Evolutionary conservation across 768 basidiomycete genomes (phyloP), one percentile per base, ranked within the genome.

Genomic region (Kwoniella heveanensis): DNA sequence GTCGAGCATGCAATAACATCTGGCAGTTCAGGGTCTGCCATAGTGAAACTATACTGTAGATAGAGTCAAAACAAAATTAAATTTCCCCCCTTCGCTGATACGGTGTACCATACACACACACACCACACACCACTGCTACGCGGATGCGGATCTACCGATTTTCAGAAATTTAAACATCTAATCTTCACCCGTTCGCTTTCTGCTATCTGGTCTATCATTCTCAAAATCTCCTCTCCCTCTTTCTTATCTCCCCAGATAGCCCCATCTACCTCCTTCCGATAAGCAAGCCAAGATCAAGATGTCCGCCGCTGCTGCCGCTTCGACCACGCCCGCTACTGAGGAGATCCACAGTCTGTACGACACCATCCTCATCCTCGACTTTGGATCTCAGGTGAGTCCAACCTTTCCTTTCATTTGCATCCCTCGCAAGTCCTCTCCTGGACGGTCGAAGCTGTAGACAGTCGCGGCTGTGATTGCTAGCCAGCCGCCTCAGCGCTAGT

Each of bases 301-400:
- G 62, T 51, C 54, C 49, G 32, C 55, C 53, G 44, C 60, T 62
- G 10, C 64, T n/a, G n/a, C n/a, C n/a, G n/a, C n/a, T n/a, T n/a
- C n/a, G n/a, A n/a, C n/a, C n/a, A n/a, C n/a, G n/a, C n/a, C n/a
- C n/a, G 65, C 68, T 29, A 52, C 68, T 1, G 73, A 77, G 29
- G 91, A 92, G 79, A 96, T 96, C 72, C 92, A 95, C 81, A 89
- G 91, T 80, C 88, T 92, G 69, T 97, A 95, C 78, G 93, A 97
- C 76, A 94, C 94, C 24, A 88, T 98, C 68, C 87, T 97, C 47
- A 96, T 98, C 73, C 83, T 98, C 32, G 95, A 98, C 81, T 98
- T 98, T 81, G 95, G 95, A 57, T 96, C 93, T 10, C 94, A 92
- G 85, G 93, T 95, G 55, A 49, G 72, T 68, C 32, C 32, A 5